These are phyloP conservation scores for Parachlorella kessleri DNA, from an alignment of 139 green algal genomes.

Conservation along the genomic window DNA sequence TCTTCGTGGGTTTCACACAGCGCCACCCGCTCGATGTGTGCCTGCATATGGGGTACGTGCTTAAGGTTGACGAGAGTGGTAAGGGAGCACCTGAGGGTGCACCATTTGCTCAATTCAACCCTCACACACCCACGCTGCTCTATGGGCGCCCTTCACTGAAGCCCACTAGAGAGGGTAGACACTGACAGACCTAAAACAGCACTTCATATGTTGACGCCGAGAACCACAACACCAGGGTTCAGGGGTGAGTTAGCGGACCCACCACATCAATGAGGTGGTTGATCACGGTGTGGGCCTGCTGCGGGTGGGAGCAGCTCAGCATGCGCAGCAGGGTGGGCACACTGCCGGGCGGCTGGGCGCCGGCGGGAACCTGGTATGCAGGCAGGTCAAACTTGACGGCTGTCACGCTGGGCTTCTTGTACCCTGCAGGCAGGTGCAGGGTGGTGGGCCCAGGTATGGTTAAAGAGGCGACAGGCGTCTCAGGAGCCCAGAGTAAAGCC, in stretches of 20 bases:
- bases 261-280: conserved; percentile 46
- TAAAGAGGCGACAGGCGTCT: too few species aligned
- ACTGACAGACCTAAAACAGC: too few species aligned
- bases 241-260: too few species aligned
- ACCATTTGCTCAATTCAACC: background rate
- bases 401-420: conserved; percentile 12
- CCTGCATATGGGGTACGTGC: too few species aligned
- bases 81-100: background rate
- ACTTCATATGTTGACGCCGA: too few species aligned
- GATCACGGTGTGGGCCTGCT: conserved; percentile 23
- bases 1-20: conserved; percentile 3
- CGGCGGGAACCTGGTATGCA: conserved; percentile 35
- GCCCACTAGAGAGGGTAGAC: too few species aligned
- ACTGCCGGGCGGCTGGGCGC: conserved; percentile 3
- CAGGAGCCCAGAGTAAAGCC: too few species aligned
- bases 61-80: too few species aligned
- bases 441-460: too few species aligned
- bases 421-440: background rate
- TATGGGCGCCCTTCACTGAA: too few species aligned
- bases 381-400: conserved; percentile 36
- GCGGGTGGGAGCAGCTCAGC: conserved; percentile 20
- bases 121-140: too few species aligned
- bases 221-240: too few species aligned
- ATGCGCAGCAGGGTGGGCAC: conserved; percentile 32
- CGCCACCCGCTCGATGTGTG: conserved; percentile 23